A percentile compares a stretch with the other conserved stretches of the same genome.
These are phyloP conservation scores for Epichloe coenophiala DNA, from an alignment of 2,329 filamentous ascomycete species.

Conservation along the genomic window DNA sequence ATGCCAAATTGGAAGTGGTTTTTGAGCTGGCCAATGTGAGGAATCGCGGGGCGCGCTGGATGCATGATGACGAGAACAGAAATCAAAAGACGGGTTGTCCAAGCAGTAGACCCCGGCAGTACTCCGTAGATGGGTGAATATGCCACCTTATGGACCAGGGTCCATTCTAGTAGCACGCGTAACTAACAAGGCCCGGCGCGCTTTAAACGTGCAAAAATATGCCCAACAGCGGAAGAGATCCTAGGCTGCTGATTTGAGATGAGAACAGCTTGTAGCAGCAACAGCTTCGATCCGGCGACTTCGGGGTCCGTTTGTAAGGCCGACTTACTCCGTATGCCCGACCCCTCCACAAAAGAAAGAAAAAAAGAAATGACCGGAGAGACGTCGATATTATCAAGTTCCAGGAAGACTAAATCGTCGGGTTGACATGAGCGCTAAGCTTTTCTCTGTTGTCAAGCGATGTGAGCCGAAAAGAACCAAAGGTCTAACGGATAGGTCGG, in stretches of 20 bases:
- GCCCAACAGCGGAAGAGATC: not conserved
- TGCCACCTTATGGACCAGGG: not conserved
- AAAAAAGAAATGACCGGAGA: too few relatives aligned
- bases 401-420: too few relatives aligned
- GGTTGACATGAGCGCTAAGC: too few relatives aligned
- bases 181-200: not conserved
- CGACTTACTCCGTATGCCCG: too few relatives aligned
- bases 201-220: not conserved
- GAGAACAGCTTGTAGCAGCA: too few relatives aligned
- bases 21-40: conserved; percentile 1
- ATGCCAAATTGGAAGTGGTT: not conserved
- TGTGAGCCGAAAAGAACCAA: too few relatives aligned
- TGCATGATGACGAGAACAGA: conserved; percentile 7
- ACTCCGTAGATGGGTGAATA: not conserved
- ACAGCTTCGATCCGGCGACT: too few relatives aligned
- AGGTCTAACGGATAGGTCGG: too few relatives aligned
- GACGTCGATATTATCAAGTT: too few relatives aligned
- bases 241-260: not conserved
- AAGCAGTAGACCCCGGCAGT: conserved; percentile 1
- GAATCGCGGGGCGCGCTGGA: not conserved
- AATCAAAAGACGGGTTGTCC: conserved; percentile 1
- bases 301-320: too few relatives aligned
- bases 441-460: too few relatives aligned
- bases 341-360: too few relatives aligned
- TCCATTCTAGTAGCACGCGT: not conserved